Evolutionary conservation across 2,329 filamentous ascomycete genomes (phyloP).

Genomic region (Paecilomyces sp.): DNA sequence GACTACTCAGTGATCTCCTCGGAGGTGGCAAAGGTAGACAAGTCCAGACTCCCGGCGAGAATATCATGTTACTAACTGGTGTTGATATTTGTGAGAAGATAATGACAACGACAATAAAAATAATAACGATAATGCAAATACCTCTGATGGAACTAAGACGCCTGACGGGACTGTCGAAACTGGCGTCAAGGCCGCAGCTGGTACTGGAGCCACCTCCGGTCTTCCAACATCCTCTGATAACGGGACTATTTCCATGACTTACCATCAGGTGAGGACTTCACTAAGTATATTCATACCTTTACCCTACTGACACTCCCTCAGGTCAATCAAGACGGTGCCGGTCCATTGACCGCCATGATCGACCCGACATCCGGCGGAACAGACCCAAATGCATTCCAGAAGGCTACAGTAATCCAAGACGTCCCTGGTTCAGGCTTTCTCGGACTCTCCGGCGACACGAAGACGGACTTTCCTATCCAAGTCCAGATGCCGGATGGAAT

Average conservation of each 20-base stretch:
- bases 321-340: slow-evolving; percentile 65
- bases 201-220: slow-evolving; percentile 47
- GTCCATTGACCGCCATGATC: slow-evolving; percentile 53
- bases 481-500: slow-evolving; percentile 61
- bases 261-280: slow-evolving; percentile 45
- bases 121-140: slow-evolving; percentile 20
- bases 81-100: slow-evolving; percentile 8
- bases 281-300: background rate
- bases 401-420: slow-evolving; percentile 52
- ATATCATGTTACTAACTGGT: background rate
- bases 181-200: slow-evolving; percentile 48
- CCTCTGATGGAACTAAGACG: slow-evolving; percentile 42
- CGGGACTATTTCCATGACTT: slow-evolving; percentile 57
- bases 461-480: slow-evolving; percentile 58
- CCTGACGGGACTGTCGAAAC: slow-evolving; percentile 42
- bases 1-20: slow-evolving; percentile 15
- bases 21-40: slow-evolving; percentile 19
- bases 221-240: slow-evolving; percentile 56
- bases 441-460: slow-evolving; percentile 53
- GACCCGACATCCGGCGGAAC: slow-evolving; percentile 59
- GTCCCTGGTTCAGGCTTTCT: slow-evolving; percentile 53
- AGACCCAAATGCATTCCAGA: slow-evolving; percentile 53
- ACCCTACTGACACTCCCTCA: background rate
- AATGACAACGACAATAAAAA: slow-evolving; percentile 18
- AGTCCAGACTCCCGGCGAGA: background rate